Evolutionary conservation across 352 stramenopile genomes (phyloP), one percentile per base, ranked within the genome.

Genomic region (Globisporangium middletonii): DNA sequence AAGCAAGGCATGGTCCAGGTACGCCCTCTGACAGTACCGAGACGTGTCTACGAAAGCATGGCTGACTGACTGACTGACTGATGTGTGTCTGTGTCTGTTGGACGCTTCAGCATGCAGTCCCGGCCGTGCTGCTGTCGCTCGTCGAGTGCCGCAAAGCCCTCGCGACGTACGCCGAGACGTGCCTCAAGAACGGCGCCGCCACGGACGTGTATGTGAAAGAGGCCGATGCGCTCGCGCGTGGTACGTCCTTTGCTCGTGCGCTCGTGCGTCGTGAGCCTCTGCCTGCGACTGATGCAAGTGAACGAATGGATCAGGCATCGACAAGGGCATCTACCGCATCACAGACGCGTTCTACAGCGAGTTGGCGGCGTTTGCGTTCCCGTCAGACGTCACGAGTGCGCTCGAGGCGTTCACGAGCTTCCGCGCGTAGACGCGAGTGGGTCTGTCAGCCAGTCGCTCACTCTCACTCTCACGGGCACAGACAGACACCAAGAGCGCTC

Each of bases 301-400:
- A 4, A 8, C 13, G 41, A 16, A 13, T 43, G 50, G 28, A 19
- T 19, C 33, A 89, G 81, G 79, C 55, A 74, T 92, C 46, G 81
- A 92, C 60, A 88, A 81, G 57, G 79, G 77, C 62, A 86, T 89
- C 67, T 86, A 88, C 77, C 75, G 73, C 65, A 86, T 92, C 65
- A 85, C 77, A 4, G 63, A 81, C 42, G 69, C 82, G 55, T 92
- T 89, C 63, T 75, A 76, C 65, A 65, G 63, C 41, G 81, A 89
- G 28, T 57, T 89, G 37, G 67, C 72, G 23, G 68, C 77, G 38
- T 88, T 88, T 55, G 62, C 63, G 30, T 84, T 88, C 45, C 62
- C 78, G 26, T 53, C 73, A 0, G 60, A 47, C 16, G 73, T 89
- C 19, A 83, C 84, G 62, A 67, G 69, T 27, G 65, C 73, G 19